Evolutionary conservation across 495 filamentous ascomycete genomes (phyloP), one percentile per base, ranked within the genome.

Genomic region (Aspergillus hancockii): DNA sequence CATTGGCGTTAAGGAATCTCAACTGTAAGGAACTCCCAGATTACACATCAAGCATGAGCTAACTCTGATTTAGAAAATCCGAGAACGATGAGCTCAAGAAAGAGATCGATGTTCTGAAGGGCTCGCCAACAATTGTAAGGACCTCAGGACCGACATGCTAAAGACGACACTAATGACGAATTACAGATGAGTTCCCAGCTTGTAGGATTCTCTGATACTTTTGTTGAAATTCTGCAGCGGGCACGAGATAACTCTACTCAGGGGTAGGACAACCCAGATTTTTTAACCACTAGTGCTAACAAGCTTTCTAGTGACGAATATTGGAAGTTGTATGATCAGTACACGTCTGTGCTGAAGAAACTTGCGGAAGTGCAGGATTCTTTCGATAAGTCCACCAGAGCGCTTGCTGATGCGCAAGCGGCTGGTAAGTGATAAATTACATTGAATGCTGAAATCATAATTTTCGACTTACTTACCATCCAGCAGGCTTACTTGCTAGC

Each of bases 241-340:
- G 75, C 74, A 12, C 70, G 70, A 52, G 60, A 66, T 30, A 73
- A 74, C 45, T 76, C 76, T 45, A 69, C 72, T 0, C 76, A 79
- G 58, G 74, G 71, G 76, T 76, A 69, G 49, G 60, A 30, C 30
- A 16, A 31, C 30, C 28, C 19, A 43, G 14, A 19, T 22, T 18
- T 34, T 38, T 14, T 4, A 34, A 6, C 22, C 10, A 34, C 6
- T n/a, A 38, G 13, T 13, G 30, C 54, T 57, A 49, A 57, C 25
- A 18, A 8, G n/a, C 0, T 32, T 13, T 52, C 4, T 21, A 78
- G 79, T 61, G 76, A 80, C 40, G 73, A 78, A 23, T 80, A 80
- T 54, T 80, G 74, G 71, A 77, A 74, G 40, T 55, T 80, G 52
- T 79, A 79, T 50, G 78, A 80, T 32, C 75, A 75, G 38, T 75